Evolutionary conservation across 148 eudicot species (phyloP).

Genomic region (Rhododendron henanense): DNA sequence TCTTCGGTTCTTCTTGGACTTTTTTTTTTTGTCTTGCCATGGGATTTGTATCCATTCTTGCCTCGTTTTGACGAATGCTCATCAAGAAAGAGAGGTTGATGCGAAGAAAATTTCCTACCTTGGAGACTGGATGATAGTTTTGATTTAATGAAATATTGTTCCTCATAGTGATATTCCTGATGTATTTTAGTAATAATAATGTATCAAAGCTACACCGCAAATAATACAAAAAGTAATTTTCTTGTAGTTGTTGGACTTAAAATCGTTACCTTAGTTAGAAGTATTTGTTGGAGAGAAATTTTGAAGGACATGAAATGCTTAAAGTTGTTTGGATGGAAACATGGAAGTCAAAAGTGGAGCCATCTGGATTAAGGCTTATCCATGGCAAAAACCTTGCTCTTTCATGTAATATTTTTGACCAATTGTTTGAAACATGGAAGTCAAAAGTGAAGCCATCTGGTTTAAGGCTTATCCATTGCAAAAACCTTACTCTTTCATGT

Average conservation of each 20-base stretch:
- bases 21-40: neutral
- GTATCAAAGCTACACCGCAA: neutral
- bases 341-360: neutral
- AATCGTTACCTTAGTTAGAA: neutral
- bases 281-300: neutral
- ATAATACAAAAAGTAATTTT: neutral
- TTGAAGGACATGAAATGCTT: neutral
- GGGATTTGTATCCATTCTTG: neutral
- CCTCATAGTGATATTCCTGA: neutral
- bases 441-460: too few relatives aligned
- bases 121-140: neutral
- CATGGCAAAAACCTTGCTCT: neutral
- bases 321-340: neutral
- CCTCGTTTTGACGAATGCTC: neutral
- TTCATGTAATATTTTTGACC: neutral
- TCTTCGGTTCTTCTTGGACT: neutral
- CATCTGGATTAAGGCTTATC: neutral
- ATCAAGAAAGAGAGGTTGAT: neutral
- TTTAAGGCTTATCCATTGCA: too few relatives aligned
- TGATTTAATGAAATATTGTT: neutral
- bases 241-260: neutral
- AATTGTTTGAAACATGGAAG: too few relatives aligned
- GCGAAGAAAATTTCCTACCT: neutral
- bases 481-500: too few relatives aligned
- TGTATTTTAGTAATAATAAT: neutral